Base-by-base conservation (phyloP, 1,284 basidiomycete species). In the Boletus mariae region DNA sequence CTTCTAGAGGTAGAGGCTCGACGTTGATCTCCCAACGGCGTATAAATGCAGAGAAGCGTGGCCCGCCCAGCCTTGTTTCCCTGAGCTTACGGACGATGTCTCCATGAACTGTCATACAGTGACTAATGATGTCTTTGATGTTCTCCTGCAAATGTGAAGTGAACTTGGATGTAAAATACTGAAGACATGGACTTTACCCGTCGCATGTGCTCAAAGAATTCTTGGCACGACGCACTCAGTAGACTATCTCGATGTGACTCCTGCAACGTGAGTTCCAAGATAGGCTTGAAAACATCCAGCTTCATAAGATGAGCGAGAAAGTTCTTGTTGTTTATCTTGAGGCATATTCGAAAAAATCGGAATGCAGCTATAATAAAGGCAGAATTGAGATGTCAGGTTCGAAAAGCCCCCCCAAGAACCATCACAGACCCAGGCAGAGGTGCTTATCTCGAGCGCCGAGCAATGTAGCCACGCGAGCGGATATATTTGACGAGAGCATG, bases 181-280 rank as follows among this genome's bases (percentile, higher is more conserved):
- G 13, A n/a, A 56, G 29, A 12, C 32, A 59, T 72, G 35, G 15
- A 42, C 32, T 80, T 59, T 57, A 94, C 94, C 75, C 82, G 83
- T 55, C 90, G 84, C 69, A 98, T 90, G 59, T 84, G 80, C 63
- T 99, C 96, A 64, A 99, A 93, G 58, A 93, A 91, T 67, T 99
- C 96, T 65, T 97, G 87, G 75, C 93, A 98, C 17, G 95, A 92
- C 59, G 94, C 95, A 63, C 87, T 90, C 44, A 99, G 77, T 59
- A 99, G 80, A 70, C 96, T 99, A 72, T 99, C 96, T 54, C 90
- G 80, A 45, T 79, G 78, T 29, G 88, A 88, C 71, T 98, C 96
- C 48, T 81, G 80, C 34, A 89, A 70, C 28, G 93, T 87, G 53
- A 98, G 74, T 52, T 91, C 85, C 49, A 98, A 73, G 55, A 98